Evolutionary conservation across 1,284 basidiomycete genomes (phyloP).

Genomic region (Microbotryum scabiosae): DNA sequence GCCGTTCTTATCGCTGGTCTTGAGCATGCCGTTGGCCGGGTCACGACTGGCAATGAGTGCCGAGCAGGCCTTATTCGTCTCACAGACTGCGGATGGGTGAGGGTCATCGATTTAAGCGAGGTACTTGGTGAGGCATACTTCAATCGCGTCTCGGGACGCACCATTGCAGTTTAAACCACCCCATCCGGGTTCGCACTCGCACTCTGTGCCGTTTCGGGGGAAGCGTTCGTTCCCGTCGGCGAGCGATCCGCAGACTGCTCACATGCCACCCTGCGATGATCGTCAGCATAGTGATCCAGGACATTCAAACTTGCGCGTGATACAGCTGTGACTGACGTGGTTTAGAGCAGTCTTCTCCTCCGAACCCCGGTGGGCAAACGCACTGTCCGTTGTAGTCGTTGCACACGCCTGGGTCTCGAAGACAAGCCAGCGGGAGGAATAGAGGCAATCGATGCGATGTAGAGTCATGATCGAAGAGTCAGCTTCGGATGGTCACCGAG

Average conservation of each 20-base stretch:
- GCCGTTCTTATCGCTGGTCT: constrained; percentile 2
- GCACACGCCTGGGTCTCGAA: constrained; percentile 53
- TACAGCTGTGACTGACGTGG: constrained; percentile 53
- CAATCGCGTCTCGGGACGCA: too few species aligned
- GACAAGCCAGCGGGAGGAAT: background rate
- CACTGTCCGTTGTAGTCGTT: constrained; percentile 82
- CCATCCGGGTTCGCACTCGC: constrained; percentile 90
- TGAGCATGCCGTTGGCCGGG: constrained; percentile 29
- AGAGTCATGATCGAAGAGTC: background rate
- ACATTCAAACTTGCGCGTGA: background rate
- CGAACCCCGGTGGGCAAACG: constrained; percentile 81
- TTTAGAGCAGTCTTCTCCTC: constrained; percentile 76
- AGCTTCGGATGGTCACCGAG: too few species aligned
- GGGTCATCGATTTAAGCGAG: background rate
- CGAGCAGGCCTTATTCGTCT: constrained; percentile 66
- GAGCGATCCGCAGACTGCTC: constrained; percentile 64
- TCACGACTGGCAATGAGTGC: constrained; percentile 55
- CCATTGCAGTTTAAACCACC: constrained; percentile 93
- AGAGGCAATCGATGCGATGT: background rate
- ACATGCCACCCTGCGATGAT: background rate
- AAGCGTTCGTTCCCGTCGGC: constrained; percentile 77
- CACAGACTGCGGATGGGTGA: constrained; percentile 57
- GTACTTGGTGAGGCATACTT: too few species aligned
- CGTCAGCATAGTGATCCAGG: background rate
- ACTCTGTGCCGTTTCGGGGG: constrained; percentile 64